Conservation (phyloP, 2,329 filamentous ascomycete species). For the Arachnopeziza araneosa region DNA sequence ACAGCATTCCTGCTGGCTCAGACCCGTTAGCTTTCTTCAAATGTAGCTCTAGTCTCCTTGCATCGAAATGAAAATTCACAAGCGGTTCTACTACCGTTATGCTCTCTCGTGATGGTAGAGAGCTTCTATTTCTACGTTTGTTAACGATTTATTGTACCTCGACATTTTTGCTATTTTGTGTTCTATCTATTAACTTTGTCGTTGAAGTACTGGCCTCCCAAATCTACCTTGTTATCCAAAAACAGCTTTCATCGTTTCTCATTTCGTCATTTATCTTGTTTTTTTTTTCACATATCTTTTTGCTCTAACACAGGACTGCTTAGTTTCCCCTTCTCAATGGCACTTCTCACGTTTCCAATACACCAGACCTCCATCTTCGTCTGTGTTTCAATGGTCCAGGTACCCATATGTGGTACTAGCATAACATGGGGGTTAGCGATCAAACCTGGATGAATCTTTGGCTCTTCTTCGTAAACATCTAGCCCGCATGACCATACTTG, state of each 20-base stretch:
- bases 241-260: background rate
- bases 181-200: background rate
- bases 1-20: background rate
- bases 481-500: slow-evolving; percentile 67
- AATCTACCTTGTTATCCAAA: background rate
- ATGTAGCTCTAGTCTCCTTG: slow-evolving; percentile 1
- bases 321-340: slow-evolving; percentile 55
- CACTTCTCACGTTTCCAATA: slow-evolving; percentile 62
- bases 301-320: slow-evolving; percentile 72
- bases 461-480: slow-evolving; percentile 81
- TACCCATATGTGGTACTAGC: slow-evolving; percentile 81
- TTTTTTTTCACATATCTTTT: slow-evolving; percentile 35
- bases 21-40: background rate
- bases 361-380: slow-evolving; percentile 70
- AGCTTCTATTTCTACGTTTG: background rate
- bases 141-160: background rate
- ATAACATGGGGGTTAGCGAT: slow-evolving; percentile 65
- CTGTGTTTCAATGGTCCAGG: slow-evolving; percentile 64
- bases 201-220: background rate
- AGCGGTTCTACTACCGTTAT: background rate
- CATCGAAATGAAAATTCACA: background rate
- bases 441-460: slow-evolving; percentile 67
- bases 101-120: no score
- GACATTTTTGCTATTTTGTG: background rate
- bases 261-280: background rate